These are phyloP conservation scores for Sclerotiophoma versabilis DNA, from an alignment of 2,329 filamentous ascomycete genomes.

Conservation along the genomic window DNA sequence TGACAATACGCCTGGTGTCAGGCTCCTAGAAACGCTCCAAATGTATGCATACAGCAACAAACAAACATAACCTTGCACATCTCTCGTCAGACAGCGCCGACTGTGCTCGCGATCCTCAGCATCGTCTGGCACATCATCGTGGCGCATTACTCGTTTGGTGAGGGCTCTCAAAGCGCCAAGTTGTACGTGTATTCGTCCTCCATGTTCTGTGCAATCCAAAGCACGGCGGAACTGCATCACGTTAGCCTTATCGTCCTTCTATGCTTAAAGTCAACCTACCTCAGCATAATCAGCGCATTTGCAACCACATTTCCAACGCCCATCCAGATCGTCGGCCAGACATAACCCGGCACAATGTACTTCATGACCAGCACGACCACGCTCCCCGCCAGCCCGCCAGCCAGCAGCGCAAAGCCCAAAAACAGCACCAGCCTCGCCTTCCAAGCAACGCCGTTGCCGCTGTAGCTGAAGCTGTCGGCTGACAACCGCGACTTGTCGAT, in stretches of 20 bases:
- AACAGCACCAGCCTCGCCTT: conserved; percentile 73
- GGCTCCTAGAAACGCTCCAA: conserved; percentile 13
- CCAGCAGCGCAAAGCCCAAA: conserved; percentile 72
- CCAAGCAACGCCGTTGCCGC: conserved; percentile 72
- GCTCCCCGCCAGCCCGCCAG: conserved; percentile 70
- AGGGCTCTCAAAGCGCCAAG: conserved; percentile 61
- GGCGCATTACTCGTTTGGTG: no score
- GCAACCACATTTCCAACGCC: conserved; percentile 71
- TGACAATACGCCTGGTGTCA: neutral
- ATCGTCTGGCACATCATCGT: neutral
- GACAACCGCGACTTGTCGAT: conserved; percentile 72
- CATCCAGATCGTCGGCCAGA: conserved; percentile 70
- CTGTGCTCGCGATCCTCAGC: no score
- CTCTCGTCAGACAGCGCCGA: no score
- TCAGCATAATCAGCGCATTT: conserved; percentile 71
- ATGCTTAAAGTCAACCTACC: conserved; percentile 54
- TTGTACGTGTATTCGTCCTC: conserved; percentile 77
- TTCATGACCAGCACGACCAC: conserved; percentile 73
- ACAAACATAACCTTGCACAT: conserved; percentile 6
- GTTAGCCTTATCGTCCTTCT: conserved; percentile 27
- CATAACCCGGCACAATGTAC: conserved; percentile 67
- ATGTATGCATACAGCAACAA: conserved; percentile 18
- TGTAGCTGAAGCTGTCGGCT: conserved; percentile 70
- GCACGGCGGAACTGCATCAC: conserved; percentile 62
- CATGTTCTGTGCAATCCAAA: conserved; percentile 76